Base-by-base conservation (phyloP, 1,284 basidiomycete genomes). In the Trametes hirsuta region DNA sequence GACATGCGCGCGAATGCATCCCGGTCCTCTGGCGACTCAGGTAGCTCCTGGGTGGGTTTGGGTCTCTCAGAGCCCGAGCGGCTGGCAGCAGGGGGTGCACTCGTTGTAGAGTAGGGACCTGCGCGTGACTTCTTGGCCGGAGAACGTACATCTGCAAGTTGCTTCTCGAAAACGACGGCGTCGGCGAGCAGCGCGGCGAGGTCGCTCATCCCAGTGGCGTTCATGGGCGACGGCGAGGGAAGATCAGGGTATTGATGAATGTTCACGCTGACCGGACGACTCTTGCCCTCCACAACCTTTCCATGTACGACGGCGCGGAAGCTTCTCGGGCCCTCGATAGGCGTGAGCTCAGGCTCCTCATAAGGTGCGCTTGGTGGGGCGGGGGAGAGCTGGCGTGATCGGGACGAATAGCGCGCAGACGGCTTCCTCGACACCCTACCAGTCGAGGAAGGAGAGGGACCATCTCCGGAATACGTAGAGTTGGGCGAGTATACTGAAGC, bases 241-340 rank as follows among this genome's bases (percentile, higher is more conserved):
- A 62, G 55, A 48, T 64, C 52, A 24, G 57, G 53, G 49, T 59
- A 59, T 36, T 62, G 59, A 18, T 30, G 30, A 8, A 57, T 46
- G 39, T 52, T 47, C 37, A 65, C 41, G 44, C 63, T 65, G 42
- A 61, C 58, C 22, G 65, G 62, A 5, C 58, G 55, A 34, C 59
- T 64, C 49, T 62, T 59, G 24, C 64, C 64, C 39, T 70, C 66
- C 2, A 67, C 54, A 3, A 72, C 68, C 55, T 72, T 74, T 48
- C 65, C 59, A 50, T 74, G 72, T n/a, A 73, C 73, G 18, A 73
- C 70, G 2, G 72, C 71, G 42, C 58, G 66, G 66, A 72, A 74
- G 24, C 71, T 66, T 39, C 58, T 64, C 15, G 61, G 66, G 0
- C 59, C 62, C 4, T 66, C 56, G 49, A 68, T 62, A 3, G 64